These are phyloP conservation scores for Russula griseocarnosa DNA, from an alignment of 768 basidiomycete genomes.

Conservation along the genomic window DNA sequence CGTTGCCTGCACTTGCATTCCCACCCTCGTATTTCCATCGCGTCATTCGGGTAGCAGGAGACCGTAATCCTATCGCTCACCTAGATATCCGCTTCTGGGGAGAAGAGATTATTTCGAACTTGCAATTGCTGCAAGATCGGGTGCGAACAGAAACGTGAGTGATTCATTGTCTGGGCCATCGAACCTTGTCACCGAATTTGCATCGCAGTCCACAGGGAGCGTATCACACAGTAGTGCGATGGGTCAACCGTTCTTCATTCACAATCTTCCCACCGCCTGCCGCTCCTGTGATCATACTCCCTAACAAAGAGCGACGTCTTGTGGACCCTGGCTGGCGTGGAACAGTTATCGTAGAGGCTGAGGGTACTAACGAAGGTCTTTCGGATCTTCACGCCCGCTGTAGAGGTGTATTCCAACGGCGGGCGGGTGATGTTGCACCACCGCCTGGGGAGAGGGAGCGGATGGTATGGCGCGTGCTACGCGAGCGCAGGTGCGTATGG, in stretches of 20 bases:
- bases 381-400: conserved; percentile 74
- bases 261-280: conserved; percentile 49
- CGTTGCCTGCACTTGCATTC: conserved; percentile 75
- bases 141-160: conserved; percentile 78
- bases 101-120: conserved; percentile 64
- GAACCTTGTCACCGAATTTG: conserved; percentile 22
- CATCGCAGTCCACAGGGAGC: conserved; percentile 66
- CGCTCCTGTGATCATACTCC: conserved; percentile 35
- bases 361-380: conserved; percentile 82
- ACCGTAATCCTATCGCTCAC: conserved; percentile 52
- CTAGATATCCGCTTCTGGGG: conserved; percentile 78
- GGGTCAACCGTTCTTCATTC: conserved; percentile 81
- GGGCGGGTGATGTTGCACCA: conserved; percentile 43
- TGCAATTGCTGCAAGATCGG: conserved; percentile 75
- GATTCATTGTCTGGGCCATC: background rate
- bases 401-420: conserved; percentile 62
- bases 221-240: conserved; percentile 76
- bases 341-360: conserved; percentile 76
- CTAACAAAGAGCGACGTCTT: conserved; percentile 32
- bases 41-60: conserved; percentile 56
- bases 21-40: conserved; percentile 88
- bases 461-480: conserved; percentile 64
- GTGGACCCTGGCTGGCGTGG: conserved; percentile 84
- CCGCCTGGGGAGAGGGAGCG: conserved; percentile 44
- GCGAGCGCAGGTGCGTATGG: conserved; percentile 66